A percentile compares a stretch with the other conserved stretches of the same genome.
Evolutionary conservation across 345 rosid genomes (phyloP).

Genomic region (Boechera divaricarpa): DNA sequence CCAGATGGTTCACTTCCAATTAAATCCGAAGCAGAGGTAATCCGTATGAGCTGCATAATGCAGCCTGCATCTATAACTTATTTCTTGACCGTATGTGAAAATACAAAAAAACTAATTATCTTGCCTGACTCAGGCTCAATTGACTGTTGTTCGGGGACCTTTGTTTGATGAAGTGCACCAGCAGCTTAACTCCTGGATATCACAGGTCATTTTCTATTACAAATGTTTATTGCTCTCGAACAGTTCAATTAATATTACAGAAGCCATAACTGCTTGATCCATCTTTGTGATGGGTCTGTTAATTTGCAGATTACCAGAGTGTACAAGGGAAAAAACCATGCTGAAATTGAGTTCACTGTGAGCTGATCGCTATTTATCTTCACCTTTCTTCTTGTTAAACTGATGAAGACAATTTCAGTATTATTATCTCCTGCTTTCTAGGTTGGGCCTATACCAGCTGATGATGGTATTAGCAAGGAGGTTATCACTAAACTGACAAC

Average conservation of each 20-base stretch:
- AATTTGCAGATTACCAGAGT: constrained; percentile 71
- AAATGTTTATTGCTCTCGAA: constrained; percentile 2
- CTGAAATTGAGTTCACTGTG: constrained; percentile 90
- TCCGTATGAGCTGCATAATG: constrained; percentile 13
- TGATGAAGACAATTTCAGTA: constrained; percentile 14
- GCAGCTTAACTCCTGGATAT: constrained; percentile 74
- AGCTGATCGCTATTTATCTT: constrained; percentile 43
- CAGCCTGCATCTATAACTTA: constrained; percentile 16
- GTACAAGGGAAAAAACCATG: constrained; percentile 87
- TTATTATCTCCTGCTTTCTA: constrained; percentile 44
- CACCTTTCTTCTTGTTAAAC: constrained; percentile 5
- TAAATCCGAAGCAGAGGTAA: constrained; percentile 62
- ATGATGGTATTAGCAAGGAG: constrained; percentile 93
- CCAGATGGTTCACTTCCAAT: constrained; percentile 65
- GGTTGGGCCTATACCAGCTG: constrained; percentile 92
- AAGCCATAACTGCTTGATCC: constrained; percentile 13
- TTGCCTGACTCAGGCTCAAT: constrained; percentile 56
- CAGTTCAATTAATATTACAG: constrained; percentile 3
- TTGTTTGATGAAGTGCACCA: constrained; percentile 89
- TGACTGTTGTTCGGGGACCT: constrained; percentile 74
- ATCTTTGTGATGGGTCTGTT: constrained; percentile 31
- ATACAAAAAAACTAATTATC: constrained; percentile 29
- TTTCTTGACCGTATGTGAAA: constrained; percentile 18
- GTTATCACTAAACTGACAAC: constrained; percentile 73
- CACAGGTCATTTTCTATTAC: constrained; percentile 63